Evolutionary conservation across 306 rosid species (phyloP).

Genomic region (Cucurbita pepo): DNA sequence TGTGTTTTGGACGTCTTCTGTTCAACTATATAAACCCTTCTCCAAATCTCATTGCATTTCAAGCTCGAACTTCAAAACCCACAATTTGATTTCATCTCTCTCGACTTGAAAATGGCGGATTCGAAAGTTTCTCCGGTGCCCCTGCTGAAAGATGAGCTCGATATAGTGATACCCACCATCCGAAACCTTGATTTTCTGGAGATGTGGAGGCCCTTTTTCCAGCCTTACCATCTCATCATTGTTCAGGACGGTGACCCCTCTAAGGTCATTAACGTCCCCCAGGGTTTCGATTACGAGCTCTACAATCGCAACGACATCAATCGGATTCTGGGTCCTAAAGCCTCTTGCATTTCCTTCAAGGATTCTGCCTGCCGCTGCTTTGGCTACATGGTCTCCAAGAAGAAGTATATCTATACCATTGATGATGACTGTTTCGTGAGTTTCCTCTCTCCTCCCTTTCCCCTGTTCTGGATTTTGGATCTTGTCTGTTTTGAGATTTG

Average conservation of each 20-base stretch:
- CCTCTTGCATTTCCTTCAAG: conserved; percentile 78
- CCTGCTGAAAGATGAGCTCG: conserved; percentile 54
- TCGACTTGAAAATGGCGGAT: conserved; percentile 29
- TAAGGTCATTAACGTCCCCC: conserved; percentile 46
- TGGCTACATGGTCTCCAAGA: conserved; percentile 72
- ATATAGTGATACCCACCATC: conserved; percentile 83
- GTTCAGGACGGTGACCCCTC: conserved; percentile 82
- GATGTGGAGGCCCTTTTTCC: conserved; percentile 81
- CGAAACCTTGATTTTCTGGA: conserved; percentile 77
- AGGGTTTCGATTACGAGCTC: conserved; percentile 64
- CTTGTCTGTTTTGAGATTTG: background rate
- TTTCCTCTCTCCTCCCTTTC: background rate
- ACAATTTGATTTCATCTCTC: background rate
- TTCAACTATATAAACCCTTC: background rate
- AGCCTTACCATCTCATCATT: conserved; percentile 54
- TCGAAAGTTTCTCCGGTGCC: conserved; percentile 23
- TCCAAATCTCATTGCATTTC: background rate
- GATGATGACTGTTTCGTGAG: conserved; percentile 90
- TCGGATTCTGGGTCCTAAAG: conserved; percentile 64
- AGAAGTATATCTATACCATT: conserved; percentile 77
- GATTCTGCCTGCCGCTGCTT: conserved; percentile 82
- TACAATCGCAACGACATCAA: conserved; percentile 63
- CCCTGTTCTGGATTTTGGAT: background rate
- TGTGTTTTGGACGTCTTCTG: background rate
- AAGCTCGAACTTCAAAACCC: background rate